Evolutionary conservation across 352 stramenopile genomes (phyloP), one percentile per base, ranked within the genome.

Genomic region (Pythium plurisporium): DNA sequence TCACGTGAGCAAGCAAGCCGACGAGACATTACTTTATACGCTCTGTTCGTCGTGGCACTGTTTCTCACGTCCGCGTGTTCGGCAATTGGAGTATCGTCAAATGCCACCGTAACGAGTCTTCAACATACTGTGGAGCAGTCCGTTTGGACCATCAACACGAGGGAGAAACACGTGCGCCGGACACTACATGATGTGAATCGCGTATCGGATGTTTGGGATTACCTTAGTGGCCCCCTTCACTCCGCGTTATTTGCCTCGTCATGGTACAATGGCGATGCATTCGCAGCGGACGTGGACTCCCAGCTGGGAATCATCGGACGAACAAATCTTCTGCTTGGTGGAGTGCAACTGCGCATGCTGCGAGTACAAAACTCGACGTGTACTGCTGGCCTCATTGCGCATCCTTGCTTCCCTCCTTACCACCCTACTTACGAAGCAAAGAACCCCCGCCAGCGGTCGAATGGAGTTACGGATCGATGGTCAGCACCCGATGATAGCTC

Each of bases 231-330:
- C 1, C 76, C 77, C 17, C 55, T 87, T 0, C 57, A 79, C 41
- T 54, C 55, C 2, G 42, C 62, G 5, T 62, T 87, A 19, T 87
- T 90, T 49, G 70, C 76, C 10, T 59, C 74, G 12, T 67, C 33
- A 11, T 86, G 73, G 69, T 86, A 82, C 54, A 87, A 86, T 52
- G 77, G 76, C 14, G 74, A 88, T 34, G 55, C 41, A 22, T 87
- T 80, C 23, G 36, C 47, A 3, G 41, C 53, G 5, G 78, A 88
- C 34, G 72, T 78, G 6, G 70, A 82, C 23, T 78, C 55, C 9
- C 78, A 77, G 14, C 54, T 86, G n/a, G 76, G 72, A 9, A n/a
- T 84, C 15, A 67, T 84, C 3, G 70, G 73, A 41, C 63, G 70
- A 15, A 48, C 65, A 6, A 73, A 82, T 34, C 12, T 83, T 31